A percentile compares a stretch with the other conserved stretches of the same genome.
phyloP scores from a whole-genome alignment of 2,329 filamentous ascomycete genomes.

The Aspergillus amoenus region DNA sequence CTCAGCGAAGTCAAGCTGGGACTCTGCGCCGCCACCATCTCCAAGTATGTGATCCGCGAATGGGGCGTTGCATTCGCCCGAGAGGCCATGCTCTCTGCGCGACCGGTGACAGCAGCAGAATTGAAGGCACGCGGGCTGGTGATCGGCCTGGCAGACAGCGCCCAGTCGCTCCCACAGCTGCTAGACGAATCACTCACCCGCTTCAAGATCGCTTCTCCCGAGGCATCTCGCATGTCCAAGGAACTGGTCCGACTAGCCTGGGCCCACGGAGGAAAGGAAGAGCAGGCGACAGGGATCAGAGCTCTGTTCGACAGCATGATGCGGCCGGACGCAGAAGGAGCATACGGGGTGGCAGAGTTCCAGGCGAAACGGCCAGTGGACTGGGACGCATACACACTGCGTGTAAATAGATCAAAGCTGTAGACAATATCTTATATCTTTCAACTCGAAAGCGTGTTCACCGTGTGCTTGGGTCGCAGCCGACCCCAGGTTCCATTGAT shows the following conservation, averaged over 20 bases:
- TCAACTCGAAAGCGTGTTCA: no score
- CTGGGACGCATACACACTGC: conserved; percentile 23
- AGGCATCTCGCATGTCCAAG: conserved; percentile 36
- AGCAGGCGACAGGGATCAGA: conserved; percentile 22
- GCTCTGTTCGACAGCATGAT: conserved; percentile 31
- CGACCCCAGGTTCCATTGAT: no score
- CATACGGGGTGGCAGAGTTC: conserved; percentile 25
- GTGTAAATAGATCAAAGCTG: conserved; percentile 6
- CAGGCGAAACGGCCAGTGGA: conserved; percentile 22
- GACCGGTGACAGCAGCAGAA: conserved; percentile 23
- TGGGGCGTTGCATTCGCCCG: conserved; percentile 33
- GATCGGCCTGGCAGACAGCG: conserved; percentile 19
- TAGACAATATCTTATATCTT: no score
- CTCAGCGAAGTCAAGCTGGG: conserved; percentile 42
- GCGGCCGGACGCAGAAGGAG: conserved; percentile 22
- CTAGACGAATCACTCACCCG: conserved; percentile 1
- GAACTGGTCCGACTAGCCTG: conserved; percentile 31
- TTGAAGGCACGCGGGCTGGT: conserved; percentile 30
- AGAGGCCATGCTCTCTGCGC: conserved; percentile 40
- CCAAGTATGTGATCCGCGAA: conserved; percentile 27
- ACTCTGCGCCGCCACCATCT: conserved; percentile 9
- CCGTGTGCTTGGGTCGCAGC: no score
- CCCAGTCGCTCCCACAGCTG: not conserved
- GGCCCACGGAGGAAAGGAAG: conserved; percentile 19
- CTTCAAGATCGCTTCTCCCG: conserved; percentile 22